Evolutionary conservation across 345 rosid genomes (phyloP).

Genomic region (Arabidopsis suecica): DNA sequence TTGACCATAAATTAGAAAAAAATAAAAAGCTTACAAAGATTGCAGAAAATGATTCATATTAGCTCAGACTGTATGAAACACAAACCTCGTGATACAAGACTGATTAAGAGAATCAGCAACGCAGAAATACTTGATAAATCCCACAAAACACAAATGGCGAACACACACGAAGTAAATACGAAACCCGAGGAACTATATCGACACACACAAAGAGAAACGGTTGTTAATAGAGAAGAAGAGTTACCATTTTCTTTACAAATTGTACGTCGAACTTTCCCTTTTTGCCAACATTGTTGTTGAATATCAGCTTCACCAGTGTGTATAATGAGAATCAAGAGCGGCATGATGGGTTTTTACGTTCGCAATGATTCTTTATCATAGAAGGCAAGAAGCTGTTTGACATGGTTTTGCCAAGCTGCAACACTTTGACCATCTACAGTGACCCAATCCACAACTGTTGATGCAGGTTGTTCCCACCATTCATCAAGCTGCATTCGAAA

Average conservation of each 20-base stretch:
- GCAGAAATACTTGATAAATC: neutral
- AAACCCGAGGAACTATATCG: constrained; percentile 5
- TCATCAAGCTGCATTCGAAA: constrained; percentile 68
- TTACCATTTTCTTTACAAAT: constrained; percentile 31
- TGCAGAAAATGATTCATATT: constrained; percentile 5
- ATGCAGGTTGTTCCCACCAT: constrained; percentile 99
- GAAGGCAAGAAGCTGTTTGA: constrained; percentile 82
- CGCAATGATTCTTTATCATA: constrained; percentile 63
- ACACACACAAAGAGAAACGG: neutral
- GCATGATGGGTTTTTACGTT: neutral
- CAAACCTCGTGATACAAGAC: constrained; percentile 35
- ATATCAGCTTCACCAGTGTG: constrained; percentile 10
- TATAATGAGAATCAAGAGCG: neutral
- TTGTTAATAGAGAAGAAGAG: neutral
- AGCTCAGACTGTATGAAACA: constrained; percentile 2
- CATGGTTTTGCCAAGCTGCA: constrained; percentile 88
- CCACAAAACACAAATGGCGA: constrained; percentile 12
- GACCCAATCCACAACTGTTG: constrained; percentile 89
- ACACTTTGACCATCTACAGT: constrained; percentile 84
- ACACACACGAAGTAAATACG: neutral
- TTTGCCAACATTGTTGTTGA: constrained; percentile 5
- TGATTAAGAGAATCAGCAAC: constrained; percentile 31
- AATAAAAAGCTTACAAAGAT: neutral
- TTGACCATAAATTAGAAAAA: neutral
- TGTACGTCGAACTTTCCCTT: neutral